These are phyloP conservation scores for Microbotryomycetes sp. DNA, from an alignment of 1,284 basidiomycete genomes.

Conservation along the genomic window DNA sequence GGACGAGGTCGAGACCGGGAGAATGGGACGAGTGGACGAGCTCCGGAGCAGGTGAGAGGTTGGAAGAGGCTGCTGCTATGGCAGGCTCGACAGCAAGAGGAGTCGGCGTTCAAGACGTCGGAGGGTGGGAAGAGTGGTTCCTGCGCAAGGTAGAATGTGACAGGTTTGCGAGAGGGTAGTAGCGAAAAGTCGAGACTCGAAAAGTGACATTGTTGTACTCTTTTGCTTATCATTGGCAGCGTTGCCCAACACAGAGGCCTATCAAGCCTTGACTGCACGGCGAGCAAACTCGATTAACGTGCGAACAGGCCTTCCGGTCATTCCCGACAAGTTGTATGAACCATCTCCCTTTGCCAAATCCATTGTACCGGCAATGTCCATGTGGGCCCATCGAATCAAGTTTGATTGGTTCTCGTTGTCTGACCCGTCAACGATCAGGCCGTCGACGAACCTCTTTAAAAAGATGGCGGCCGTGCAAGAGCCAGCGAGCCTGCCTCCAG, in stretches of 20 bases:
- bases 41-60: background rate
- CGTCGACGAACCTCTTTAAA: constrained; percentile 60
- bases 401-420: constrained; percentile 44
- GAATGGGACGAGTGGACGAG: background rate
- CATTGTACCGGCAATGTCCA: constrained; percentile 80
- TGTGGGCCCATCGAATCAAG: constrained; percentile 62
- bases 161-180: constrained; percentile 9
- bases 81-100: background rate
- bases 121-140: constrained; percentile 24
- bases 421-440: constrained; percentile 46
- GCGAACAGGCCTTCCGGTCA: constrained; percentile 22
- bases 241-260: no score
- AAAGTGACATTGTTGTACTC: no score
- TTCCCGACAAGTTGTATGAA: constrained; percentile 21
- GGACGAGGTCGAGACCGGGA: background rate
- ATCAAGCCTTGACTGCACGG: background rate
- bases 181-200: background rate
- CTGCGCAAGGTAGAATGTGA: constrained; percentile 20
- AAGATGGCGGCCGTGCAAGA: constrained; percentile 78
- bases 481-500: constrained; percentile 65
- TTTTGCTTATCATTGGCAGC: no score
- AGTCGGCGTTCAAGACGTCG: no score
- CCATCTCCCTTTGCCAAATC: constrained; percentile 36
- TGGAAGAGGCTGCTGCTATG: background rate
- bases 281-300: constrained; percentile 26